Evolutionary conservation across 345 rosid species (phyloP).

Genomic region (Ceriops decandra): DNA sequence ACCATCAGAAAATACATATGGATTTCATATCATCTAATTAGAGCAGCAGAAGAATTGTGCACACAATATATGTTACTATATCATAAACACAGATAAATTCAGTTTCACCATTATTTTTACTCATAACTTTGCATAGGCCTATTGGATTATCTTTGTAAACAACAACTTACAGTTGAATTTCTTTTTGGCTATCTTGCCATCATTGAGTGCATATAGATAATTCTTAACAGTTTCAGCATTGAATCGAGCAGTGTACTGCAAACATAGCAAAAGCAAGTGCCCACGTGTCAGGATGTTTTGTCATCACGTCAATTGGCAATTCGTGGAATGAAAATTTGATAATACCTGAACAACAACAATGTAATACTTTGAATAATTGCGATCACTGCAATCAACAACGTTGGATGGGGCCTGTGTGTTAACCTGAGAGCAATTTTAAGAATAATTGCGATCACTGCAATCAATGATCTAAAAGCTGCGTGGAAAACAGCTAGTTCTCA

Average conservation of each 20-base stretch:
- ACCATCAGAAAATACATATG: no score
- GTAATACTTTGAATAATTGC: conserved; percentile 76
- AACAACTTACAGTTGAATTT: conserved; percentile 73
- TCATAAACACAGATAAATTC: neutral
- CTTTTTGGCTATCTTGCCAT: conserved; percentile 74
- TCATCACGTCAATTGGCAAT: conserved; percentile 6
- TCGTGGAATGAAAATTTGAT: neutral
- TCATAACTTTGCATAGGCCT: no score
- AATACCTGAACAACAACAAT: conserved; percentile 80
- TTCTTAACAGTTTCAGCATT: conserved; percentile 75
- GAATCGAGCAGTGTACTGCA: conserved; percentile 78
- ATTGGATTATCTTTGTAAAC: neutral
- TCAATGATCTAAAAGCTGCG: no score
- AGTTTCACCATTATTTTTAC: neutral
- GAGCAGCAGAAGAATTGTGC: no score
- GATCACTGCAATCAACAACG: conserved; percentile 66
- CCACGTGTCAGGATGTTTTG: conserved; percentile 6
- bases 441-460: no score
- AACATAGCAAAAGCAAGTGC: conserved; percentile 19
- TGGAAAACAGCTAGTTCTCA: no score
- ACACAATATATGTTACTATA: no score
- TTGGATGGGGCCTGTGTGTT: conserved; percentile 72
- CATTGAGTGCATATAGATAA: conserved; percentile 57
- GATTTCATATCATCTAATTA: no score
- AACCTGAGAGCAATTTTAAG: conserved; percentile 39